A percentile compares a stretch with the other conserved stretches of the same genome.
These are phyloP conservation scores for Aurantiochytrium sp. DNA, from an alignment of 108 stramenopile species.

Conservation along the genomic window DNA sequence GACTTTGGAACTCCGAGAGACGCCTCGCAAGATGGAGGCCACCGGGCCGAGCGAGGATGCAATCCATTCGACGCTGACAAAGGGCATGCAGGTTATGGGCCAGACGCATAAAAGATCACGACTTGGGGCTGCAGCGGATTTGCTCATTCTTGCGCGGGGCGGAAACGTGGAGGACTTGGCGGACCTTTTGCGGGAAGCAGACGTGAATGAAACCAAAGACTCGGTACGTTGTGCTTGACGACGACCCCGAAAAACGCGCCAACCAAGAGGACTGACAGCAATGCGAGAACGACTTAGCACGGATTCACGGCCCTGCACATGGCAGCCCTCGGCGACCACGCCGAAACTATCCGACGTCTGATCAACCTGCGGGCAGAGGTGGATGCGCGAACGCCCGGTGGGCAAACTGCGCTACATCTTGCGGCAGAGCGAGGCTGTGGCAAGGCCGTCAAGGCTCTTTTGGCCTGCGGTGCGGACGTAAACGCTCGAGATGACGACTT, in stretches of 20 bases:
- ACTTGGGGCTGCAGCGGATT: neutral
- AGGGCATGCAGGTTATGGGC: neutral
- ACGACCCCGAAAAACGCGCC: no score
- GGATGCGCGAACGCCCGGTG: neutral
- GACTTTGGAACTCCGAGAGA: no score
- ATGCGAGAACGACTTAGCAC: no score
- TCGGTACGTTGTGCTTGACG: no score
- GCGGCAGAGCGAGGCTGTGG: neutral
- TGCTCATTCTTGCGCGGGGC: neutral
- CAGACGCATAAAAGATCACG: neutral
- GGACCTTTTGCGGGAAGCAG: neutral
- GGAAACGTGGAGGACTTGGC: neutral
- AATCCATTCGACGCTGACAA: neutral
- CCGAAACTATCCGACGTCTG: neutral
- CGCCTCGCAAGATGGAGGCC: no score
- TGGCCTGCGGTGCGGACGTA: neutral
- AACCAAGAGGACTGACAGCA: no score
- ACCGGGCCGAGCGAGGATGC: no score
- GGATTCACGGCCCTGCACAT: neutral
- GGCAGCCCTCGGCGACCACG: neutral
- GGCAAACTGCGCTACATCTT: neutral
- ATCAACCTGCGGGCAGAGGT: neutral
- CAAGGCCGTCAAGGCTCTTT: neutral
- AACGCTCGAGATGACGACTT: neutral
- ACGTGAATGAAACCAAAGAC: neutral